Percentiles rank a stretch among this genome's conserved stretches.
Evolutionary conservation across 768 basidiomycete species (phyloP).

Genomic region (Imleria badia): DNA sequence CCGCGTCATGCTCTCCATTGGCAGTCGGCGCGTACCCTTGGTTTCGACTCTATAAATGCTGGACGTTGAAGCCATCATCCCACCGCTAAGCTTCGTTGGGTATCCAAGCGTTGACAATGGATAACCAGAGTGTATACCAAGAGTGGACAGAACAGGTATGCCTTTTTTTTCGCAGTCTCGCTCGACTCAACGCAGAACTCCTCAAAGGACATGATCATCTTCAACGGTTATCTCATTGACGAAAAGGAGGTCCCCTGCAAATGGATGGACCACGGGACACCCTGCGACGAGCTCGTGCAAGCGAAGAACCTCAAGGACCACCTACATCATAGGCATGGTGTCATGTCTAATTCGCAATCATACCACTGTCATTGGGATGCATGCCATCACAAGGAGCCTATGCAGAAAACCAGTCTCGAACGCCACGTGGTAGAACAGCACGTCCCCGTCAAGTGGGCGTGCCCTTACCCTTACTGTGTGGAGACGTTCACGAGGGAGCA

Average conservation of each 20-base stretch:
- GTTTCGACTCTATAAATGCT: constrained; percentile 2
- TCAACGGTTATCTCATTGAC: constrained; percentile 4
- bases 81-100: too few relatives aligned
- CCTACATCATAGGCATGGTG: not conserved
- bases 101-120: not conserved
- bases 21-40: constrained; percentile 2
- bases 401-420: constrained; percentile 11
- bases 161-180: not conserved
- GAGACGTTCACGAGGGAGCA: constrained; percentile 3
- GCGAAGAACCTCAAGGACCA: constrained; percentile 3
- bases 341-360: not conserved
- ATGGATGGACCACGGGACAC: not conserved
- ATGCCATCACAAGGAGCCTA: not conserved
- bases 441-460: constrained; percentile 12
- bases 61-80: too few relatives aligned
- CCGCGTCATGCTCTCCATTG: not conserved
- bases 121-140: not conserved
- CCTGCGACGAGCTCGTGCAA: not conserved
- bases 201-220: not conserved
- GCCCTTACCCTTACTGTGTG: not conserved
- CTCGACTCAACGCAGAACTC: not conserved
- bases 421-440: constrained; percentile 14
- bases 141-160: constrained; percentile 1
- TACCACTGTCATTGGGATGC: constrained; percentile 12
- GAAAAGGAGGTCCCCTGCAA: not conserved